phyloP scores from a whole-genome alignment of 495 filamentous ascomycete genomes.

The Podospora australis region DNA sequence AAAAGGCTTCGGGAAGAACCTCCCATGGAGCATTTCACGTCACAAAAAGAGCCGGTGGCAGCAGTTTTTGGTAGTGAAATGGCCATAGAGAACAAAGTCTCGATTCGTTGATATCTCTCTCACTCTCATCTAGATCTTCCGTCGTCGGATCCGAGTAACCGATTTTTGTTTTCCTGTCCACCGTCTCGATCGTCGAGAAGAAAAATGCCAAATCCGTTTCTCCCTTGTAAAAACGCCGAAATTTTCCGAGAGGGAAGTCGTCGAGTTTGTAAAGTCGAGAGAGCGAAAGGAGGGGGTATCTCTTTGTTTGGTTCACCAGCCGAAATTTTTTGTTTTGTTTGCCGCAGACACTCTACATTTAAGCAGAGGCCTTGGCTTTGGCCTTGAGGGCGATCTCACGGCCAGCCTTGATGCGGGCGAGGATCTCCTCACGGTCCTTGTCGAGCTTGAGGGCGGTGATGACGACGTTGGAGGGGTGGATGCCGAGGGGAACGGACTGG shows the following conservation, averaged over 20 bases:
- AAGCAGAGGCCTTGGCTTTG: constrained; percentile 36
- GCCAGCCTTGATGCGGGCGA: constrained; percentile 75
- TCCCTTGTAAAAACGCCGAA: background rate
- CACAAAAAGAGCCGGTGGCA: too few species aligned
- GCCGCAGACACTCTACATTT: constrained; percentile 6
- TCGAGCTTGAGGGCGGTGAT: constrained; percentile 97
- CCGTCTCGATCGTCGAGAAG: too few species aligned
- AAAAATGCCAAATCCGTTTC: too few species aligned
- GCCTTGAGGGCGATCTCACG: constrained; percentile 59
- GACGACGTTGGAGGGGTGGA: constrained; percentile 87
- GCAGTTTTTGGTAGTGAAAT: constrained; percentile 42
- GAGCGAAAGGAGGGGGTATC: constrained; percentile 9
- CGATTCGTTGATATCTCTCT: constrained; percentile 27
- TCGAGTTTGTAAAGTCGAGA: background rate
- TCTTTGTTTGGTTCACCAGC: constrained; percentile 18
- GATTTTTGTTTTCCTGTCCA: too few species aligned
- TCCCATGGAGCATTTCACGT: constrained; percentile 58
- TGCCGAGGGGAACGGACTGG: constrained; percentile 79
- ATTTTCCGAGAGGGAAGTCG: background rate
- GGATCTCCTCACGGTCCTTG: constrained; percentile 93
- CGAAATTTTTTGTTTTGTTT: constrained; percentile 12
- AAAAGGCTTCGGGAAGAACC: constrained; percentile 49
- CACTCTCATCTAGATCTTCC: constrained; percentile 14
- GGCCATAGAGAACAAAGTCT: constrained; percentile 52
- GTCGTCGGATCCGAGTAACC: too few species aligned